phyloP scores from a whole-genome alignment of 2,329 filamentous ascomycete genomes.

The Dothidotthia symphoricarpi region DNA sequence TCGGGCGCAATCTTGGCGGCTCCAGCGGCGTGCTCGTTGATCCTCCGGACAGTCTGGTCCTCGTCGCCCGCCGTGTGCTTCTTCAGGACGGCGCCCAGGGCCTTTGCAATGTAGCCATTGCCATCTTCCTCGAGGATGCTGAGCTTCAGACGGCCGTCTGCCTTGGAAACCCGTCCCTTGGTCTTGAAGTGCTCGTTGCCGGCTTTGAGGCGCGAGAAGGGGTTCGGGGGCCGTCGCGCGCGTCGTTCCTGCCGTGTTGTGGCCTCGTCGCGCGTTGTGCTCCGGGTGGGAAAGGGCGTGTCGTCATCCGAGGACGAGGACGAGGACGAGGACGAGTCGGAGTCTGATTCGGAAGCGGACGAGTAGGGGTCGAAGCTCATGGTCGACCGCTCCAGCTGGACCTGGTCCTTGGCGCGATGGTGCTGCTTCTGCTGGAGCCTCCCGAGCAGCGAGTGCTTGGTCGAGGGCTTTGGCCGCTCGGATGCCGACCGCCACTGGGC shows the following conservation, averaged over 20 bases:
- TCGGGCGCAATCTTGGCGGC: conserved; percentile 29
- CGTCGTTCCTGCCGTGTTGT: conserved; percentile 7
- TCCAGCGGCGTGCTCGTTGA: conserved; percentile 8
- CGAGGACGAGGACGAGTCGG: conserved; percentile 7
- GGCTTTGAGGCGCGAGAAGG: conserved; percentile 58
- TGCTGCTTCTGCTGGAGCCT: background rate
- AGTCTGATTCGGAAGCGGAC: conserved; percentile 24
- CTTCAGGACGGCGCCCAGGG: conserved; percentile 63
- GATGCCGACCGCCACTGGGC: conserved; percentile 30
- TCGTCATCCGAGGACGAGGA: conserved; percentile 31
- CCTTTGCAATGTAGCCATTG: conserved; percentile 71
- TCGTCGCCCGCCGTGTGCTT: conserved; percentile 51
- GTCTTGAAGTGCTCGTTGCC: conserved; percentile 65
- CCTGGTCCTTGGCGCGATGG: background rate
- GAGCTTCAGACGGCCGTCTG: conserved; percentile 69
- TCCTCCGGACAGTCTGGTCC: conserved; percentile 29
- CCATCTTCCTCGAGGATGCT: conserved; percentile 67
- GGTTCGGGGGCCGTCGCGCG: conserved; percentile 14
- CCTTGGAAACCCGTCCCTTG: conserved; percentile 63
- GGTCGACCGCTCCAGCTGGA: conserved; percentile 21
- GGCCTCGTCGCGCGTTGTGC: conserved; percentile 14
- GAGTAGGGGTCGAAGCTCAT: conserved; percentile 34
- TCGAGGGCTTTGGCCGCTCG: conserved; percentile 29
- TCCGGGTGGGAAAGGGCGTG: conserved; percentile 12
- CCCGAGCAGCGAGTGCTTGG: conserved; percentile 22